Evolutionary conservation across 371 early-diverging fungal genomes (phyloP).

Genomic region (Actinomortierella ambigua): DNA sequence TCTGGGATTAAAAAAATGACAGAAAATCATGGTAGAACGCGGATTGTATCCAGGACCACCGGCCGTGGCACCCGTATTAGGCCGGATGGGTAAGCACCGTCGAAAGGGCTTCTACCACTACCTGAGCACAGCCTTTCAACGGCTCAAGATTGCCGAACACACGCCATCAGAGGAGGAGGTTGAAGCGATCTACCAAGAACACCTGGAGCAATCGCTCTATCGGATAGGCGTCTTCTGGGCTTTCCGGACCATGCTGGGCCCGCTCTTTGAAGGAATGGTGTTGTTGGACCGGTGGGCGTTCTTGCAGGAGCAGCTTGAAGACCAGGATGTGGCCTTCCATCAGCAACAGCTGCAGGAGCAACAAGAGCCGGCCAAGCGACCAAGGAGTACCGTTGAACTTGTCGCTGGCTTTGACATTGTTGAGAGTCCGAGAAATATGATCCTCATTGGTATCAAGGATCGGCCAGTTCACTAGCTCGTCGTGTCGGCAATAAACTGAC

Average conservation of each 20-base stretch:
- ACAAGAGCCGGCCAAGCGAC: too few relatives aligned
- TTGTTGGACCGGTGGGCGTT: constrained; percentile 77
- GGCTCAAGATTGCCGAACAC: constrained; percentile 51
- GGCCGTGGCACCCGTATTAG: constrained; percentile 60
- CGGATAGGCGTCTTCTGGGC: constrained; percentile 84
- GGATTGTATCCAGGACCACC: constrained; percentile 56
- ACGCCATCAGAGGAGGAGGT: constrained; percentile 53
- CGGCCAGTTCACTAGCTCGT: too few relatives aligned
- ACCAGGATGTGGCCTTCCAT: not conserved
- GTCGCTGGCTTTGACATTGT: constrained; percentile 43
- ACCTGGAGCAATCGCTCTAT: constrained; percentile 50
- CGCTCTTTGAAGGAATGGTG: constrained; percentile 79
- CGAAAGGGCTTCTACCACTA: constrained; percentile 37
- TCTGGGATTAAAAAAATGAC: too few relatives aligned
- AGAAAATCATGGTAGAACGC: constrained; percentile 57
- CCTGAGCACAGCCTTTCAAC: constrained; percentile 41
- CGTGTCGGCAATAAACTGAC: too few relatives aligned
- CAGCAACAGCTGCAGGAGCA: not conserved
- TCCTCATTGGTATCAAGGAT: constrained; percentile 38
- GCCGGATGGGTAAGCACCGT: constrained; percentile 62
- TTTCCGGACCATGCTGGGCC: constrained; percentile 71
- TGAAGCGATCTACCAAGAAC: constrained; percentile 46
- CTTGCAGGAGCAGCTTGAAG: constrained; percentile 53
- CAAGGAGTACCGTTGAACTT: constrained; percentile 25
- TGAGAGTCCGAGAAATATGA: constrained; percentile 46